phyloP scores from a whole-genome alignment of 2,329 filamentous ascomycete species.

The Scedosporium boydii region DNA sequence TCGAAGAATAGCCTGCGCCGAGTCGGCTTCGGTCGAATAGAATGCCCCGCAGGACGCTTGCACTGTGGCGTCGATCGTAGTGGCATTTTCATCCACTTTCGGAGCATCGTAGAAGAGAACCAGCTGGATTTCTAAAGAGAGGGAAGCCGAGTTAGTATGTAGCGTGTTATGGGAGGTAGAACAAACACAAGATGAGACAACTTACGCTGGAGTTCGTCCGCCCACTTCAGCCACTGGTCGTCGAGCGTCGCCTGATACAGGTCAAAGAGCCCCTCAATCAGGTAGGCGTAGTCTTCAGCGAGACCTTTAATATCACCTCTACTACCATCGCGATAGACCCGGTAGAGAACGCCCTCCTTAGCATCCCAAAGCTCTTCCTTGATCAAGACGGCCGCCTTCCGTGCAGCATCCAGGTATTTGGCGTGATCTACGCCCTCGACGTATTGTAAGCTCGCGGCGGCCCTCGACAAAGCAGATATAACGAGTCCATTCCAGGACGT shows the following conservation, averaged over 20 bases:
- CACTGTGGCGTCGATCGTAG: slow-evolving; percentile 6
- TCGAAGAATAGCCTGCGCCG: slow-evolving; percentile 66
- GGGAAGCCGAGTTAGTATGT: slow-evolving; percentile 9
- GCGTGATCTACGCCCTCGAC: slow-evolving; percentile 48
- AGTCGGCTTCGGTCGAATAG: slow-evolving; percentile 57
- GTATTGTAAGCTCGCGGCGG: slow-evolving; percentile 56
- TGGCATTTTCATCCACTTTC: slow-evolving; percentile 14
- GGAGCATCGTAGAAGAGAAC: slow-evolving; percentile 63
- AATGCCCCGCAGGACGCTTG: slow-evolving; percentile 50
- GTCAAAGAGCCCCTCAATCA: slow-evolving; percentile 73
- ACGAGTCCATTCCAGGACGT: slow-evolving; percentile 83
- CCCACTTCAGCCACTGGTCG: slow-evolving; percentile 66
- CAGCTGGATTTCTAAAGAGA: slow-evolving; percentile 58
- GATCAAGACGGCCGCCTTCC: slow-evolving; percentile 63
- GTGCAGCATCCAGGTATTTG: slow-evolving; percentile 56
- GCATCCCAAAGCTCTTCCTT: slow-evolving; percentile 63
- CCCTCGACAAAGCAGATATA: slow-evolving; percentile 70
- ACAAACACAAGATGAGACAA: background rate
- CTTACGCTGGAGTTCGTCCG: slow-evolving; percentile 67
- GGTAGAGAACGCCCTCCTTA: slow-evolving; percentile 52
- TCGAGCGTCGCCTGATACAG: slow-evolving; percentile 79
- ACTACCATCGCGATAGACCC: slow-evolving; percentile 61
- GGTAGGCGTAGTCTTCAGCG: slow-evolving; percentile 89
- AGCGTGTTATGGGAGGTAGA: background rate
- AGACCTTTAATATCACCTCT: slow-evolving; percentile 56